These are phyloP conservation scores for Aureobasidium lini DNA, from an alignment of 2,329 filamentous ascomycete genomes.

Conservation along the genomic window DNA sequence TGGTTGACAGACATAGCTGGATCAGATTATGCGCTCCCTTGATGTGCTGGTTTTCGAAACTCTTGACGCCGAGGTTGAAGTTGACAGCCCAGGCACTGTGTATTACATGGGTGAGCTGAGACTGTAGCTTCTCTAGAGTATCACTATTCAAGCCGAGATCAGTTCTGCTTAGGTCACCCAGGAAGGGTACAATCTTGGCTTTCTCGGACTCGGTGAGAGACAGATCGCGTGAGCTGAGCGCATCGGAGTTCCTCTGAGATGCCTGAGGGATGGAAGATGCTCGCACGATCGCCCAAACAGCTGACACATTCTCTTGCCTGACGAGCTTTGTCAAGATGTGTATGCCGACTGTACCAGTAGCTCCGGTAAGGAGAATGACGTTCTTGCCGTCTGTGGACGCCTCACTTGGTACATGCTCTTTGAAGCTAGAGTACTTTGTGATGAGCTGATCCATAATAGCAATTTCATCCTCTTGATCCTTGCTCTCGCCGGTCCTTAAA, in stretches of 20 bases:
- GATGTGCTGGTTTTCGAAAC: constrained; percentile 44
- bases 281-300: constrained; percentile 48
- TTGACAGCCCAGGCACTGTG: constrained; percentile 50
- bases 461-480: constrained; percentile 29
- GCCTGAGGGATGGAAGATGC: constrained; percentile 32
- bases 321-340: constrained; percentile 43
- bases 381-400: constrained; percentile 14
- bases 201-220: constrained; percentile 23
- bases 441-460: constrained; percentile 42
- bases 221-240: constrained; percentile 31
- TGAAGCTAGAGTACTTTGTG: constrained; percentile 36
- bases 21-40: constrained; percentile 39
- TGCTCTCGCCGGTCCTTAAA: constrained; percentile 33
- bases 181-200: constrained; percentile 31
- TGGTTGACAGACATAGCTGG: constrained; percentile 29
- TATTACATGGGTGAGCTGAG: constrained; percentile 37
- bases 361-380: constrained; percentile 49
- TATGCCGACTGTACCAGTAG: constrained; percentile 58
- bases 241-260: constrained; percentile 29
- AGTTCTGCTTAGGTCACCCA: constrained; percentile 33
- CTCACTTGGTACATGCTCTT: constrained; percentile 19
- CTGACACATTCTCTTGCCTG: constrained; percentile 23
- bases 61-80: constrained; percentile 47
- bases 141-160: constrained; percentile 34
- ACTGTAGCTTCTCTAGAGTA: constrained; percentile 24